Conservation (phyloP, 495 filamentous ascomycete genomes). For the Penicillium daleae region DNA sequence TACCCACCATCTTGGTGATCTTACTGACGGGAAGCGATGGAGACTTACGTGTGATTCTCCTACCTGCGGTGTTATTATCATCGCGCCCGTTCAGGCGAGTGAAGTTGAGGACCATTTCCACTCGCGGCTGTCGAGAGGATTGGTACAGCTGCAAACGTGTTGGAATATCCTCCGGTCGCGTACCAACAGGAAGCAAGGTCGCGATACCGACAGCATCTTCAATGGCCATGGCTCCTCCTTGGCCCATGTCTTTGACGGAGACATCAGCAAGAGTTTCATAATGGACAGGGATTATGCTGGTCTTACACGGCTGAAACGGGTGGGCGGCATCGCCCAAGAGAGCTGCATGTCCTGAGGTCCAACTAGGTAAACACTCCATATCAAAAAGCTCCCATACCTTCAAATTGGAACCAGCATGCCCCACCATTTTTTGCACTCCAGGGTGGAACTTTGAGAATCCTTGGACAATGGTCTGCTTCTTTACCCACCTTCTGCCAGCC, state of each 20-base stretch:
- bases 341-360: slow-evolving; percentile 49
- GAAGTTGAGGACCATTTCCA: neutral
- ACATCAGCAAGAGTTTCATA: neutral
- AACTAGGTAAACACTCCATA: slow-evolving; percentile 56
- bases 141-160: slow-evolving; percentile 55
- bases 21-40: too few species aligned
- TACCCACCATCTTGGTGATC: neutral
- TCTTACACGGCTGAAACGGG: slow-evolving; percentile 30
- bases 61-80: neutral
- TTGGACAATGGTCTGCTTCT: slow-evolving; percentile 42
- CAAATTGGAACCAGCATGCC: slow-evolving; percentile 45
- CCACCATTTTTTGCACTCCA: slow-evolving; percentile 42
- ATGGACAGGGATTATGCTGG: slow-evolving; percentile 29
- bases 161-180: slow-evolving; percentile 41
- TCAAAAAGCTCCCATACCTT: slow-evolving; percentile 64
- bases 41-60: neutral
- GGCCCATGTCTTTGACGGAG: slow-evolving; percentile 46
- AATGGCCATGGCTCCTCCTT: slow-evolving; percentile 59
- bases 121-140: neutral
- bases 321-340: slow-evolving; percentile 66
- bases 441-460: slow-evolving; percentile 52
- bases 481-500: slow-evolving; percentile 50
- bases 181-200: slow-evolving; percentile 53
- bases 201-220: slow-evolving; percentile 61
- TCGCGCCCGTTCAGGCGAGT: neutral